Conservation (phyloP, 2,329 filamentous ascomycete species). For the Lecanicillium sp. region DNA sequence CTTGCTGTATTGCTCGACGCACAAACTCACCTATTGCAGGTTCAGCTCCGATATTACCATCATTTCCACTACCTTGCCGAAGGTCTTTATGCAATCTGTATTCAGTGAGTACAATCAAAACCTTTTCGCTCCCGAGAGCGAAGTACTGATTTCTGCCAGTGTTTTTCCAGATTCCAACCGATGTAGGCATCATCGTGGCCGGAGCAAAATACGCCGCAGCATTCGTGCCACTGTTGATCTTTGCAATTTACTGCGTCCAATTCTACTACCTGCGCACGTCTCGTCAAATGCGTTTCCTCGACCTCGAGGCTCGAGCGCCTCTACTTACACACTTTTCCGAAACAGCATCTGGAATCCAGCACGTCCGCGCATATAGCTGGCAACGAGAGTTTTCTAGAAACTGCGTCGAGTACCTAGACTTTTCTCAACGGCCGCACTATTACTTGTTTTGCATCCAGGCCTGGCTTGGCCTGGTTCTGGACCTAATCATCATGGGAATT, state of each 20-base stretch:
- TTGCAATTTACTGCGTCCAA: constrained; percentile 19
- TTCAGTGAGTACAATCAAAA: background rate
- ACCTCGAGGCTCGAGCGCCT: constrained; percentile 24
- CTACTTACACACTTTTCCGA: constrained; percentile 30
- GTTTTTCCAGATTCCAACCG: constrained; percentile 6
- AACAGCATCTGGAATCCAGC: constrained; percentile 33
- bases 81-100: too few relatives aligned
- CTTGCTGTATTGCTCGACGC: too few relatives aligned
- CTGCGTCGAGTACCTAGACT: constrained; percentile 36
- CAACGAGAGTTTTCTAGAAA: constrained; percentile 29
- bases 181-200: constrained; percentile 11
- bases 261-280: constrained; percentile 25
- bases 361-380: constrained; percentile 49
- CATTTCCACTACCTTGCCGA: too few relatives aligned
- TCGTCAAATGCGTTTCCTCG: constrained; percentile 25
- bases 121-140: constrained; percentile 12
- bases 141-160: constrained; percentile 3
- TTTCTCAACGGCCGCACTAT: constrained; percentile 46
- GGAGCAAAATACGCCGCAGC: constrained; percentile 20
- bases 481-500: constrained; percentile 35
- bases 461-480: constrained; percentile 42
- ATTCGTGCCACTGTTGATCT: constrained; percentile 16
- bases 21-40: too few relatives aligned
- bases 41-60: too few relatives aligned
- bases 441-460: constrained; percentile 45